A percentile compares a stretch with the other conserved stretches of the same genome.
These are phyloP conservation scores for Oemleria cerasiformis DNA, from an alignment of 306 rosid species.

Conservation along the genomic window DNA sequence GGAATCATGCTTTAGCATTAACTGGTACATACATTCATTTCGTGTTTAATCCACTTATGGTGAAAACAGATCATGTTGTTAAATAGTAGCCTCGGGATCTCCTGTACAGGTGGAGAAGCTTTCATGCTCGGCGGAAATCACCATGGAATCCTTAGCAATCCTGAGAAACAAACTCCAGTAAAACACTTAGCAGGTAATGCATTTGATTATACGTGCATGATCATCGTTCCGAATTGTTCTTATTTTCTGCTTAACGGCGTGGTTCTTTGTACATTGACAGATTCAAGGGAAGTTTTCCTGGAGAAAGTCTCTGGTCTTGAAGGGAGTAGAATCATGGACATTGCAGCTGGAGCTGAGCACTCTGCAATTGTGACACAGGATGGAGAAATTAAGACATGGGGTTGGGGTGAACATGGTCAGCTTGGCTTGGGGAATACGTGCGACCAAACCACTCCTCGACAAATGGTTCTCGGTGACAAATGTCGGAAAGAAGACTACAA, in stretches of 20 bases:
- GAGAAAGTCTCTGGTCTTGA: constrained; percentile 51
- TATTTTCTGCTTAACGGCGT: background rate
- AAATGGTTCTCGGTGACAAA: constrained; percentile 34
- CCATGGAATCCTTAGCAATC: constrained; percentile 62
- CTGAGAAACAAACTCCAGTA: constrained; percentile 27
- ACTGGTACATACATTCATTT: constrained; percentile 42
- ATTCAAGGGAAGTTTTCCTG: constrained; percentile 38
- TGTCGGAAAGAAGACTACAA: constrained; percentile 26
- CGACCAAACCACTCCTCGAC: constrained; percentile 54
- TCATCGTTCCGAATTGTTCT: background rate
- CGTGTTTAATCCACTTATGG: background rate
- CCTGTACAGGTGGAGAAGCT: constrained; percentile 52
- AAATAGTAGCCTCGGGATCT: constrained; percentile 16
- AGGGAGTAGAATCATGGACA: constrained; percentile 39
- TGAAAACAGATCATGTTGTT: background rate
- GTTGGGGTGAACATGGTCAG: constrained; percentile 99
- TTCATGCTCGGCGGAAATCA: constrained; percentile 79
- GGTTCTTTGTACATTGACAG: constrained; percentile 15
- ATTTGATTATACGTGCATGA: background rate
- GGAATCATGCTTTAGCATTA: constrained; percentile 85
- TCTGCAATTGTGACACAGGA: constrained; percentile 62
- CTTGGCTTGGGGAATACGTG: constrained; percentile 77
- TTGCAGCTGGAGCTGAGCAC: constrained; percentile 88
- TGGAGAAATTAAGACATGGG: constrained; percentile 77
- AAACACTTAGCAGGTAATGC: constrained; percentile 49